phyloP scores from a whole-genome alignment of 192 early-diverging fungal species.

The Umbelopsis isabellina region DNA sequence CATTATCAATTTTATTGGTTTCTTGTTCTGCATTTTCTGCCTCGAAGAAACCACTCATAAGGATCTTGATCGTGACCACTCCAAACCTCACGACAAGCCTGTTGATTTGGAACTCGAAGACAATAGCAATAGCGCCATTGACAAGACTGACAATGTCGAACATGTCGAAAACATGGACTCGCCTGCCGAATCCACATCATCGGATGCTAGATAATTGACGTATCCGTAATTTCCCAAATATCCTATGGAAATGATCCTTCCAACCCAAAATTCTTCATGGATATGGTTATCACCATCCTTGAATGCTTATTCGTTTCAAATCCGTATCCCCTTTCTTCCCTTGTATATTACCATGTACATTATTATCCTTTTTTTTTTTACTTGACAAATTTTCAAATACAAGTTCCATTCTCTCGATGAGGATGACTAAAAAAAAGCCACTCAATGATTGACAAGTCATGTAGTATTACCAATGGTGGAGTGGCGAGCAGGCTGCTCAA shows the following conservation, averaged over 20 bases:
- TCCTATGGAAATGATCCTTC: background rate
- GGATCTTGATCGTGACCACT: conserved; percentile 27
- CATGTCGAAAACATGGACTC: background rate
- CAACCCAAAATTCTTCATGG: background rate
- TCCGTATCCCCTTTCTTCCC: background rate
- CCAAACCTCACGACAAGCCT: background rate
- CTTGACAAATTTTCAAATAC: background rate
- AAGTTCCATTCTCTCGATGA: conserved; percentile 3
- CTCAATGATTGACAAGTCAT: no score
- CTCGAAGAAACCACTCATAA: conserved; percentile 78
- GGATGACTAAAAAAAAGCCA: background rate
- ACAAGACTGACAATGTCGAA: conserved; percentile 9
- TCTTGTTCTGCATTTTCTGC: conserved; percentile 68
- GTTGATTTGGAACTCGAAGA: conserved; percentile 17
- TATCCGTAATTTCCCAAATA: background rate
- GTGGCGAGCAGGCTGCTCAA: no score
- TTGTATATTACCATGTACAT: conserved; percentile 21
- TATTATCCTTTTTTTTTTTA: conserved; percentile 5
- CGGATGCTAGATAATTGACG: background rate
- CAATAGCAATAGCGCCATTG: background rate
- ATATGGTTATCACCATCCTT: background rate
- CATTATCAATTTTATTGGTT: conserved; percentile 62
- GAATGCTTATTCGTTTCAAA: background rate
- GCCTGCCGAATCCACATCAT: background rate
- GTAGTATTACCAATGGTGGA: no score